Evolutionary conservation across 2,329 filamentous ascomycete species (phyloP).

Genomic region (Nemania sp.): DNA sequence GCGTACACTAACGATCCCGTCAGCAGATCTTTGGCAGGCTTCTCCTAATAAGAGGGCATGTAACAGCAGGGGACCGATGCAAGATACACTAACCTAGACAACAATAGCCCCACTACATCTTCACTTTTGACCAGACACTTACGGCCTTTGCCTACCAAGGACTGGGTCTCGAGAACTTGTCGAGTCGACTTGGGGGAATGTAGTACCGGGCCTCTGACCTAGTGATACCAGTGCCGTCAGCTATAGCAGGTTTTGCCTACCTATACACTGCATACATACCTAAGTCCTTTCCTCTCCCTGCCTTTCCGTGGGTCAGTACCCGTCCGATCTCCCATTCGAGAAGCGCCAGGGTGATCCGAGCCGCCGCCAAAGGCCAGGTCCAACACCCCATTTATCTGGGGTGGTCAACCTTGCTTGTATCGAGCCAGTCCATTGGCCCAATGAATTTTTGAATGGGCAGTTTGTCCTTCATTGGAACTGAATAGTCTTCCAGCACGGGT

Average conservation of each 20-base stretch:
- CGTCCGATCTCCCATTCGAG: conserved; percentile 31
- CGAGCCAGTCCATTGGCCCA: conserved; percentile 32
- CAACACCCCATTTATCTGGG: conserved; percentile 32
- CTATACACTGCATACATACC: conserved; percentile 20
- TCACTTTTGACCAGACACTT: conserved; percentile 31
- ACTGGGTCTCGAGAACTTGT: conserved; percentile 29
- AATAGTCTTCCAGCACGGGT: conserved; percentile 10
- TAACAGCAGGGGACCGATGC: conserved; percentile 33
- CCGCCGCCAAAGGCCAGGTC: conserved; percentile 28
- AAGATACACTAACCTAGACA: conserved; percentile 31
- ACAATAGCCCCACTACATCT: conserved; percentile 36
- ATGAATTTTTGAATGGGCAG: conserved; percentile 29
- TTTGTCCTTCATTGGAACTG: conserved; percentile 27
- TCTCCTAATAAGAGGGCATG: conserved; percentile 36
- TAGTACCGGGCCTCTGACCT: conserved; percentile 25
- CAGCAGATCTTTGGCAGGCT: conserved; percentile 40
- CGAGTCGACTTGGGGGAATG: conserved; percentile 33
- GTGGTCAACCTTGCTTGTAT: conserved; percentile 29
- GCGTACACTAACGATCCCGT: conserved; percentile 40
- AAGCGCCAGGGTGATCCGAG: conserved; percentile 32
- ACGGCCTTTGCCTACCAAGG: background rate
- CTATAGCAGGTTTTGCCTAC: conserved; percentile 29
- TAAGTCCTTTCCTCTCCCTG: conserved; percentile 30
- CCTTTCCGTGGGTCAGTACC: conserved; percentile 27
- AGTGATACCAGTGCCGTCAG: conserved; percentile 28